Evolutionary conservation across 1,139 yeast genomes (phyloP).

Genomic region (Candida buenavistaensis): DNA sequence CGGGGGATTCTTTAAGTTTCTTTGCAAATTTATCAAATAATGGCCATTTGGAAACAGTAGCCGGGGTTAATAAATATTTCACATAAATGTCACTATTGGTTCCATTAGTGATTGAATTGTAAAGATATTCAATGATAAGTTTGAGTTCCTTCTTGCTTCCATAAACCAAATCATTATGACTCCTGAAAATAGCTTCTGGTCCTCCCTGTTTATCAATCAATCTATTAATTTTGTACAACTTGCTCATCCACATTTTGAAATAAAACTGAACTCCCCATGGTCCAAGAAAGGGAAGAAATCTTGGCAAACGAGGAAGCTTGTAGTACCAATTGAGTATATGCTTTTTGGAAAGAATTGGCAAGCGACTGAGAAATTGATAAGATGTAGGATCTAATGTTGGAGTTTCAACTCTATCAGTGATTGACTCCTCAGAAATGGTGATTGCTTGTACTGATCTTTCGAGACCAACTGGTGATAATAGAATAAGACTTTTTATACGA

Average conservation of each 20-base stretch:
- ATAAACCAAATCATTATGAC: slow-evolving; percentile 32
- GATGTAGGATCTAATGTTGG: slow-evolving; percentile 42
- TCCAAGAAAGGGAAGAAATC: slow-evolving; percentile 44
- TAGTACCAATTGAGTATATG: slow-evolving; percentile 42
- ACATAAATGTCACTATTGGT: slow-evolving; percentile 68
- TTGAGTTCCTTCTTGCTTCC: slow-evolving; percentile 47
- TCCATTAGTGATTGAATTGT: slow-evolving; percentile 58
- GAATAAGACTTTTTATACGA: slow-evolving; percentile 60
- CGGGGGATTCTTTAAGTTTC: slow-evolving; percentile 19
- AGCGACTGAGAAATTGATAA: slow-evolving; percentile 42
- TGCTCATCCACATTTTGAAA: slow-evolving; percentile 46
- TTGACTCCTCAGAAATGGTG: slow-evolving; percentile 35
- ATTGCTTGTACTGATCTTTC: slow-evolving; percentile 70
- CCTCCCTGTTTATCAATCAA: slow-evolving; percentile 39
- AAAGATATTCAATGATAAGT: slow-evolving; percentile 55
- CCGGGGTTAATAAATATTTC: slow-evolving; percentile 66
- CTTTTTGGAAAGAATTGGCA: slow-evolving; percentile 37
- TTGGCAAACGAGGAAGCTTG: slow-evolving; percentile 43
- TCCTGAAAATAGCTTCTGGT: slow-evolving; percentile 22
- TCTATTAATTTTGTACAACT: slow-evolving; percentile 46
- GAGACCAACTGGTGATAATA: slow-evolving; percentile 91
- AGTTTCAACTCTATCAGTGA: slow-evolving; percentile 16
- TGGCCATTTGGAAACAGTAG: slow-evolving; percentile 77
- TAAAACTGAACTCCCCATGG: slow-evolving; percentile 52
- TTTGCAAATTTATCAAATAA: slow-evolving; percentile 59